phyloP scores from a whole-genome alignment of 495 filamentous ascomycete species.

The Xylona heveae region DNA sequence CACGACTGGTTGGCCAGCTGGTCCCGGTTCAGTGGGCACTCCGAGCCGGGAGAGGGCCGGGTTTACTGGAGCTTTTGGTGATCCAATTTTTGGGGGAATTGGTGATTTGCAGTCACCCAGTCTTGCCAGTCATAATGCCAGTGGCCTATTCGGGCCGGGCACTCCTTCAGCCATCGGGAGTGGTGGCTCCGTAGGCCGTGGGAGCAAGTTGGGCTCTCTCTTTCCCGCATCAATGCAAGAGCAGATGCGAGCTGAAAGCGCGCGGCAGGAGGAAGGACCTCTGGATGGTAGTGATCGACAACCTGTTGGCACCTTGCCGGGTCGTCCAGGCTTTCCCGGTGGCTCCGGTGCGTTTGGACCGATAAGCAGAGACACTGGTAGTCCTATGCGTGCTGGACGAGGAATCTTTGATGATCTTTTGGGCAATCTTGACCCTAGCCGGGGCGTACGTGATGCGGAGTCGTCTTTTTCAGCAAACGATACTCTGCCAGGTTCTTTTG shows the following conservation, averaged over 20 bases:
- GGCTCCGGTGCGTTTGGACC: conserved; percentile 28
- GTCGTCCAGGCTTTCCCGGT: conserved; percentile 17
- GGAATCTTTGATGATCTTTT: conserved; percentile 32
- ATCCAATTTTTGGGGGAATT: conserved; percentile 46
- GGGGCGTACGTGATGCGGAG: conserved; percentile 4
- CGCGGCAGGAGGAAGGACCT: no score
- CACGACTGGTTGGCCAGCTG: conserved; percentile 39
- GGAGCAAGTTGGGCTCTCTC: conserved; percentile 67
- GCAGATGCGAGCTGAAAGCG: conserved; percentile 42
- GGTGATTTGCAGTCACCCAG: conserved; percentile 60
- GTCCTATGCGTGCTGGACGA: conserved; percentile 34
- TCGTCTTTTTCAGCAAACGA: conserved; percentile 8
- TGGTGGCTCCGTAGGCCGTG: conserved; percentile 36
- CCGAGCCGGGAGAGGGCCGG: conserved; percentile 54
- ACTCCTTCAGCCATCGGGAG: conserved; percentile 28
- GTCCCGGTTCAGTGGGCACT: conserved; percentile 37
- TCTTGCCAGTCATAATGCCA: conserved; percentile 31
- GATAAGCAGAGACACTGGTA: conserved; percentile 32
- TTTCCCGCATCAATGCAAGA: conserved; percentile 79
- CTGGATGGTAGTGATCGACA: conserved; percentile 20
- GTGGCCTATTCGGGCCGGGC: conserved; percentile 30
- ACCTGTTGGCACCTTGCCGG: conserved; percentile 6
- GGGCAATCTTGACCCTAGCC: no score
- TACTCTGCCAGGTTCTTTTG: not conserved
- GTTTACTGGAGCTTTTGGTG: conserved; percentile 45